A percentile compares a stretch with the other conserved stretches of the same genome.
phyloP scores from a whole-genome alignment of 2,329 filamentous ascomycete genomes.

The Penicillium nordicum region DNA sequence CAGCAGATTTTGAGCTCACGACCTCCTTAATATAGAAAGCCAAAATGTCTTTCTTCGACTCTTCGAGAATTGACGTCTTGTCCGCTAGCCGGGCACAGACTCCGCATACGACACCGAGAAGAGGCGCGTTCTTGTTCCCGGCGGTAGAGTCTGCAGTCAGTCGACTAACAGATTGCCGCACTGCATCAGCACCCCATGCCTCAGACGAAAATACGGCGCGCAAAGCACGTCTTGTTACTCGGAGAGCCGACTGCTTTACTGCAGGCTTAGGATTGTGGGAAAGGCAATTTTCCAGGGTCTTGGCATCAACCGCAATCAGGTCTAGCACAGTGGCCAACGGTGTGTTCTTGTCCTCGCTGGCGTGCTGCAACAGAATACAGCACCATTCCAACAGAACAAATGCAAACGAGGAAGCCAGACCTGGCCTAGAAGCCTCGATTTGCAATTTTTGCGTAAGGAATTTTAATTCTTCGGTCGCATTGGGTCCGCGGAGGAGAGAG shows the following conservation, averaged over 20 bases:
- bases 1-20: slow-evolving; percentile 68
- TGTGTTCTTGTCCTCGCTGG: slow-evolving; percentile 64
- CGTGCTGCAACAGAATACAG: slow-evolving; percentile 70
- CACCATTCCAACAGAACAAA: slow-evolving; percentile 93
- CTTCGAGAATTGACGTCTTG: slow-evolving; percentile 60
- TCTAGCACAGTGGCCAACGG: slow-evolving; percentile 57
- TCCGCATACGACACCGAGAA: slow-evolving; percentile 82
- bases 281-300: slow-evolving; percentile 73
- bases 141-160: slow-evolving; percentile 67
- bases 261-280: slow-evolving; percentile 61
- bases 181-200: slow-evolving; percentile 56
- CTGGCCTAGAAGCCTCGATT: slow-evolving; percentile 69
- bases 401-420: slow-evolving; percentile 73
- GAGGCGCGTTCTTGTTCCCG: slow-evolving; percentile 66
- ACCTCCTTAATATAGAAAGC: slow-evolving; percentile 83
- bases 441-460: slow-evolving; percentile 66
- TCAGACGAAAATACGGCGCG: slow-evolving; percentile 66
- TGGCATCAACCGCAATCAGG: slow-evolving; percentile 66
- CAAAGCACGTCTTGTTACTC: slow-evolving; percentile 74
- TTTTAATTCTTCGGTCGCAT: slow-evolving; percentile 49
- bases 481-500: slow-evolving; percentile 59
- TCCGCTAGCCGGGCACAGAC: slow-evolving; percentile 71
- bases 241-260: slow-evolving; percentile 69
- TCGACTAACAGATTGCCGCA: slow-evolving; percentile 61
- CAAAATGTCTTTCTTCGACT: slow-evolving; percentile 69